These are phyloP conservation scores for Saccharomycopsis lassenensis DNA, from an alignment of 805 yeast genomes.

Conservation along the genomic window DNA sequence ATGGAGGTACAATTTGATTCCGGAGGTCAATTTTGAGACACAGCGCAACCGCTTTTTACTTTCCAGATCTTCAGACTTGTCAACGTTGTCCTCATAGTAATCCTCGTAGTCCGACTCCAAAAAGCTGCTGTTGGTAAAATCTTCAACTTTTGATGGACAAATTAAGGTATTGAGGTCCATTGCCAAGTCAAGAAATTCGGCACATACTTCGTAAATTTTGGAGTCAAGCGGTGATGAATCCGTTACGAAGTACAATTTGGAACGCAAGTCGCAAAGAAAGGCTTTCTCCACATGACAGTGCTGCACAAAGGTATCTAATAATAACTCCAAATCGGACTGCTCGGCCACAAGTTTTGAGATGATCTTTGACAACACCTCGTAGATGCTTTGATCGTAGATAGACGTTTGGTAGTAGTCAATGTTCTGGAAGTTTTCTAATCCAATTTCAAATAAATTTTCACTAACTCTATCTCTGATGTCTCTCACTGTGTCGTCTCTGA, in stretches of 20 bases:
- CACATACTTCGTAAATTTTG: slow-evolving; percentile 92
- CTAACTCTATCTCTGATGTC: slow-evolving; percentile 95
- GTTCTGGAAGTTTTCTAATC: slow-evolving; percentile 86
- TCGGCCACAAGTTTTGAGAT: slow-evolving; percentile 88
- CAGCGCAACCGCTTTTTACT: slow-evolving; percentile 9
- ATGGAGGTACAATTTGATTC: slow-evolving; percentile 70
- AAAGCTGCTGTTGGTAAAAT: background rate
- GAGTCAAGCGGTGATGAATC: slow-evolving; percentile 94
- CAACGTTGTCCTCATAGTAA: background rate
- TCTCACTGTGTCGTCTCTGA: slow-evolving; percentile 85
- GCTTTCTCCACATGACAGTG: slow-evolving; percentile 89
- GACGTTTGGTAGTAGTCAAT: slow-evolving; percentile 70
- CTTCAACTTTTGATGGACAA: slow-evolving; percentile 22
- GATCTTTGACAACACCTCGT: slow-evolving; percentile 89
- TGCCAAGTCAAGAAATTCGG: slow-evolving; percentile 92
- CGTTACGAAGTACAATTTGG: slow-evolving; percentile 91
- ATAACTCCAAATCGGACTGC: slow-evolving; percentile 74
- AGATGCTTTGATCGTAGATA: slow-evolving; percentile 89
- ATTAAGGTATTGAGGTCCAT: slow-evolving; percentile 75
- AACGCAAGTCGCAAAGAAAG: slow-evolving; percentile 80
- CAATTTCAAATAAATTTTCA: slow-evolving; percentile 82
- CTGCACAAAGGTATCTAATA: slow-evolving; percentile 80
- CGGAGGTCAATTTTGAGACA: slow-evolving; percentile 66
- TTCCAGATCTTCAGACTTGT: too few species aligned
- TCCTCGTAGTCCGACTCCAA: background rate